Evolutionary conservation across 352 stramenopile genomes (phyloP).

Genomic region (Pythium sp.): DNA sequence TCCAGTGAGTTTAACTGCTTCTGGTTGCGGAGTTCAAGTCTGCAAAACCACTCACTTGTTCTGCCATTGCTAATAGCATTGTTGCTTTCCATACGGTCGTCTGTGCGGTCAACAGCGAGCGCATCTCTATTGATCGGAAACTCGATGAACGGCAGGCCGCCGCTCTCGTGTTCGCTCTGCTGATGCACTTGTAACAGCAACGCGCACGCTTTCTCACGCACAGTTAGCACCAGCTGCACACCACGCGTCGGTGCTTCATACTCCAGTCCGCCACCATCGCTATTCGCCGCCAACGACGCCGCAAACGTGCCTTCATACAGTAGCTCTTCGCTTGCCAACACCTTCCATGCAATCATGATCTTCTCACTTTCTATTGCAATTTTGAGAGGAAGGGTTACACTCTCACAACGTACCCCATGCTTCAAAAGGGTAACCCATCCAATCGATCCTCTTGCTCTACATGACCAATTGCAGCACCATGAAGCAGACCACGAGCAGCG

Average conservation of each 20-base stretch:
- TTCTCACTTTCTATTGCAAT: conserved; percentile 1
- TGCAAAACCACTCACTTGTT: conserved; percentile 4
- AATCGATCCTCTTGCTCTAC: neutral
- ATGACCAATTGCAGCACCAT: conserved; percentile 20
- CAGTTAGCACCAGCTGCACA: conserved; percentile 1
- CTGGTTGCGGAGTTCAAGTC: neutral
- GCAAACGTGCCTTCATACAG: conserved; percentile 24
- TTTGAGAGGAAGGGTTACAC: neutral
- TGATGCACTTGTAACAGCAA: conserved; percentile 2
- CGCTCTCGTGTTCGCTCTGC: neutral
- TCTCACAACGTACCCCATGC: neutral
- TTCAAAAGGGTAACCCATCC: conserved; percentile 10
- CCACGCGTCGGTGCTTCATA: neutral
- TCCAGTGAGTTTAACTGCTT: neutral
- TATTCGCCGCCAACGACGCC: conserved; percentile 11
- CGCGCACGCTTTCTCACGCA: conserved; percentile 2
- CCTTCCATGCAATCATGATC: conserved; percentile 29
- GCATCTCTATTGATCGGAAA: conserved; percentile 7
- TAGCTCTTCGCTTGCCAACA: conserved; percentile 26
- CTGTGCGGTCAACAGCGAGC: neutral
- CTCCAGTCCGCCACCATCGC: neutral
- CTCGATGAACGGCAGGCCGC: neutral
- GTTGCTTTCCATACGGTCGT: neutral
- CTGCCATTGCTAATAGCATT: neutral
- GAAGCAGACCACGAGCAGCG: conserved; percentile 18